A percentile compares a stretch with the other conserved stretches of the same genome.
These are phyloP conservation scores for Capniomyces stellatus DNA, from an alignment of 371 early-diverging fungal genomes.

Conservation along the genomic window DNA sequence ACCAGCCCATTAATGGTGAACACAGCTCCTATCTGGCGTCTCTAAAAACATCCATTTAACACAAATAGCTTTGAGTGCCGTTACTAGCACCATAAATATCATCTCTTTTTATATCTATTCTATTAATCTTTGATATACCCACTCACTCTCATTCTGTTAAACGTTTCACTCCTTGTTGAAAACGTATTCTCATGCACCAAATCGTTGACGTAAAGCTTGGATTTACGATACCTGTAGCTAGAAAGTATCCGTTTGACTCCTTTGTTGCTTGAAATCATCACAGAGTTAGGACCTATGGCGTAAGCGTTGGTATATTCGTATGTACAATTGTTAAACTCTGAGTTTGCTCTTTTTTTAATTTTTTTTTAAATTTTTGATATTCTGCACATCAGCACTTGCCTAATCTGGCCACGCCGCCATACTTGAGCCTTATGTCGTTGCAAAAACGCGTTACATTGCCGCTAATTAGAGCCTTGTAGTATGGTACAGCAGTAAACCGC, in stretches of 20 bases:
- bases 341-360: no score
- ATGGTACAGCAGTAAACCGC: background rate
- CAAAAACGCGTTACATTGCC: slow-evolving; percentile 13
- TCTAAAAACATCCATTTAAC: background rate
- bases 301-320: no score
- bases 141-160: background rate
- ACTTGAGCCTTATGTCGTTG: background rate
- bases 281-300: slow-evolving; percentile 7
- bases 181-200: no score
- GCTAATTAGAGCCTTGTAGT: background rate
- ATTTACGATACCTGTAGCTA: slow-evolving; percentile 15
- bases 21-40: background rate
- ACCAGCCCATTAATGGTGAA: background rate
- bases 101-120: background rate
- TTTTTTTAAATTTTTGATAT: no score
- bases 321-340: no score
- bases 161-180: no score
- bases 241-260: slow-evolving; percentile 15
- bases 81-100: background rate
- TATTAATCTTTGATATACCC: background rate
- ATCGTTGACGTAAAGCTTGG: no score
- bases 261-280: slow-evolving; percentile 9
- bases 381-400: background rate
- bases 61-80: background rate
- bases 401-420: background rate